phyloP scores from a whole-genome alignment of 371 early-diverging fungal genomes.

The Saksenaea oblongispora region DNA sequence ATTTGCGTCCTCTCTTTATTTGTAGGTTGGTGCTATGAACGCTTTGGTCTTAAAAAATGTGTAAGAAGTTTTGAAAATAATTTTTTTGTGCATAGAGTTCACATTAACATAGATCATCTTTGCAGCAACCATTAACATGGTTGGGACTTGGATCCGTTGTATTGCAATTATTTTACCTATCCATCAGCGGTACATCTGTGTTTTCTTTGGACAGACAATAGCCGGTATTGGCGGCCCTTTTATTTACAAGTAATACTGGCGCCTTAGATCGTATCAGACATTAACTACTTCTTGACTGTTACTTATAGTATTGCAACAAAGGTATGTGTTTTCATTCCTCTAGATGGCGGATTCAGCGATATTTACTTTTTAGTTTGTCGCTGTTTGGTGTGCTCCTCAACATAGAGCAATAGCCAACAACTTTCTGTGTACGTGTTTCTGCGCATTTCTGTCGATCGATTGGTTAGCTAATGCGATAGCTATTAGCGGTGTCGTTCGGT shows the following conservation, averaged over 20 bases:
- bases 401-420: constrained; percentile 33
- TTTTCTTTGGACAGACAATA: constrained; percentile 20
- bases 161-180: constrained; percentile 14
- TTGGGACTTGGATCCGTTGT: constrained; percentile 28
- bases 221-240: constrained; percentile 24
- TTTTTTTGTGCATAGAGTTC: no score
- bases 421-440: constrained; percentile 23
- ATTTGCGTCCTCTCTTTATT: constrained; percentile 30
- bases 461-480: neutral
- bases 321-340: constrained; percentile 6
- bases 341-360: no score
- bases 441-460: neutral
- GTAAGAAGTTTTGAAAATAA: no score
- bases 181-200: constrained; percentile 15
- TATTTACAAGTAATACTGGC: constrained; percentile 13
- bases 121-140: constrained; percentile 16
- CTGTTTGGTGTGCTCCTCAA: constrained; percentile 27
- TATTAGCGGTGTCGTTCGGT: constrained; percentile 23
- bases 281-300: neutral
- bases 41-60: constrained; percentile 31
- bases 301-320: constrained; percentile 19
- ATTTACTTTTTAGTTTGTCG: constrained; percentile 16
- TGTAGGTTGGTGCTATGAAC: constrained; percentile 37
- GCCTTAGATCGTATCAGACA: no score
- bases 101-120: constrained; percentile 14